Conservation (phyloP, 116 monocot species). For the Trichopus zeylanicus region DNA sequence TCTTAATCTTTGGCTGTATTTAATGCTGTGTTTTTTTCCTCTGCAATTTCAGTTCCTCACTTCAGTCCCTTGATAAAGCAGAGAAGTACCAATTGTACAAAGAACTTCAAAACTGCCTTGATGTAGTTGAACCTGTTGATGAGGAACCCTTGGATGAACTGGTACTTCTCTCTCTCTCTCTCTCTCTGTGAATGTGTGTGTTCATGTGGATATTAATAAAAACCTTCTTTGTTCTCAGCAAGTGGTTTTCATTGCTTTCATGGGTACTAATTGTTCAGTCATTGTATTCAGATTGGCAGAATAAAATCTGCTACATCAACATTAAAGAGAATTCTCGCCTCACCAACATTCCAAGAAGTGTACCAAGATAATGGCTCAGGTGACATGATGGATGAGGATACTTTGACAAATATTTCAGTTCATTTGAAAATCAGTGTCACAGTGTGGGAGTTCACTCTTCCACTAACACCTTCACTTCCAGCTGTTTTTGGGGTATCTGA, state of each 20-base stretch:
- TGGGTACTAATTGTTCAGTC: conserved; percentile 2
- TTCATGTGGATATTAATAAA: too few relatives aligned
- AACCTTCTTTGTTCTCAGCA: background rate
- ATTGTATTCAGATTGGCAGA: conserved; percentile 51
- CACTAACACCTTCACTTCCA: conserved; percentile 89
- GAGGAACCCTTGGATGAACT: conserved; percentile 61
- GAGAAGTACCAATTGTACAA: conserved; percentile 61
- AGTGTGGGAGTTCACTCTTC: conserved; percentile 96
- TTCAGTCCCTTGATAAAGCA: conserved; percentile 29
- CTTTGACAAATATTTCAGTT: conserved; percentile 45
- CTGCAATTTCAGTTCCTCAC: conserved; percentile 33
- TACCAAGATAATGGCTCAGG: conserved; percentile 36
- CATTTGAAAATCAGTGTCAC: conserved; percentile 69
- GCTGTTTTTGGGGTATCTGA: conserved; percentile 99
- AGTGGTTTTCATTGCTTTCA: conserved; percentile 1
- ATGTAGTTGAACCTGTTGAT: conserved; percentile 52
- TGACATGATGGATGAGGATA: conserved; percentile 97
- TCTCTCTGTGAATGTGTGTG: too few relatives aligned
- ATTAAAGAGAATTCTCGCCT: conserved; percentile 60
- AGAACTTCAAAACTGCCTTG: conserved; percentile 72
- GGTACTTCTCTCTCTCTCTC: too few relatives aligned
- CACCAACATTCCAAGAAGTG: conserved; percentile 54
- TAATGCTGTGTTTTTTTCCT: background rate
- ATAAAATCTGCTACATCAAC: conserved; percentile 45
- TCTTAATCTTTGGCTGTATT: background rate